A percentile compares a stretch with the other conserved stretches of the same genome.
These are phyloP conservation scores for Voacanga thouarsii DNA, from an alignment of 257 asterid genomes.

Conservation along the genomic window DNA sequence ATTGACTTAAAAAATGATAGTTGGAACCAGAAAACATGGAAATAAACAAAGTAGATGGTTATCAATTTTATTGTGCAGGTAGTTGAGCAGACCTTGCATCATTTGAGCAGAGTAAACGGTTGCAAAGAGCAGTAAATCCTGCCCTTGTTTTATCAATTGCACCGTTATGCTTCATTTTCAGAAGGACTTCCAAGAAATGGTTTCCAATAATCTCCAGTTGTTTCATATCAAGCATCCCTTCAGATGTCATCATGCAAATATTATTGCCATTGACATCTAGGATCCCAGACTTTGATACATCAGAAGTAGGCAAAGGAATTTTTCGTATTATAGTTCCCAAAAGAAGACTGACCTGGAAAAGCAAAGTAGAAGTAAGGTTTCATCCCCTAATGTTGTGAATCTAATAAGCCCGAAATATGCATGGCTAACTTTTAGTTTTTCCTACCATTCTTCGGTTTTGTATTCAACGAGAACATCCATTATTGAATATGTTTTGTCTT, in stretches of 20 bases:
- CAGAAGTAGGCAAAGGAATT: constrained; percentile 75
- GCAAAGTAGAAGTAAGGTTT: constrained; percentile 5
- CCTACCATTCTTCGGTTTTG: not conserved
- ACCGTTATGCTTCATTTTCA: constrained; percentile 97
- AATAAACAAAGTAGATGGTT: not conserved
- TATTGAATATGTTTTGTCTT: not conserved
- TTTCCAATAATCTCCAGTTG: constrained; percentile 91
- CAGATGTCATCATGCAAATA: constrained; percentile 34
- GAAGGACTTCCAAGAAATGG: constrained; percentile 91
- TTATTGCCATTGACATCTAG: constrained; percentile 26
- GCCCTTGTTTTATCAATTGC: constrained; percentile 99
- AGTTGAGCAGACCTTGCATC: constrained; percentile 64
- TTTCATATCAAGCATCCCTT: constrained; percentile 63
- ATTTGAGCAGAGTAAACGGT: constrained; percentile 89
- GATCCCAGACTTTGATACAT: constrained; percentile 37
- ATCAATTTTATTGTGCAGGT: not conserved
- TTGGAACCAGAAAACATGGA: constrained; percentile 1
- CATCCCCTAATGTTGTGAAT: not conserved
- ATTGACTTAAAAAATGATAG: not conserved
- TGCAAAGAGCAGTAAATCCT: constrained; percentile 97
- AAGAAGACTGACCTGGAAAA: constrained; percentile 87
- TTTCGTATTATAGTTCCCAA: constrained; percentile 88
- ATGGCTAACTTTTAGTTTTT: not conserved
- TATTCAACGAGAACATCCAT: not conserved
- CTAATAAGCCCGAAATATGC: not conserved